Evolutionary conservation across 768 basidiomycete species (phyloP).

Genomic region (Melanogaster broomeanus): DNA sequence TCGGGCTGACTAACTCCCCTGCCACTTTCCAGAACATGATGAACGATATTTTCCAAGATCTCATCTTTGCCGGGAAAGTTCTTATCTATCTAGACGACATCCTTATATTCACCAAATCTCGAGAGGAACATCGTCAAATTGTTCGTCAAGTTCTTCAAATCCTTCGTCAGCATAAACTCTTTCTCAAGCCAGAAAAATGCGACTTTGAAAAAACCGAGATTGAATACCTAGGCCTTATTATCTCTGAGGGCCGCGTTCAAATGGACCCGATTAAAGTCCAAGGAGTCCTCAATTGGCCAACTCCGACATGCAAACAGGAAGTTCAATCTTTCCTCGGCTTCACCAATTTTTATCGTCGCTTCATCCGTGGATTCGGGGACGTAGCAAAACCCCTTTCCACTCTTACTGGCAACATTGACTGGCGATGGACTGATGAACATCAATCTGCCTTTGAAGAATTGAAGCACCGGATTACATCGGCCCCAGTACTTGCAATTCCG

Average conservation of each 20-base stretch:
- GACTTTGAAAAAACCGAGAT: too few species aligned
- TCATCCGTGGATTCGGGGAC: constrained; percentile 34
- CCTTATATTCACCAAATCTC: constrained; percentile 31
- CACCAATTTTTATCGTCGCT: constrained; percentile 36
- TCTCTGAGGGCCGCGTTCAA: constrained; percentile 14
- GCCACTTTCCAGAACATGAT: constrained; percentile 28
- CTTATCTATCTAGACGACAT: constrained; percentile 43
- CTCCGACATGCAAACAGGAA: constrained; percentile 26
- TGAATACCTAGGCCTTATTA: constrained; percentile 35
- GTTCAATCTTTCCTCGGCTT: constrained; percentile 43
- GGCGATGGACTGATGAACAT: constrained; percentile 24
- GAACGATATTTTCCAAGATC: constrained; percentile 20
- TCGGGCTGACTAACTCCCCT: constrained; percentile 19
- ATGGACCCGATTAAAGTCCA: constrained; percentile 10
- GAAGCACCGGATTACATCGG: constrained; percentile 26
- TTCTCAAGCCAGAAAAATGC: too few species aligned
- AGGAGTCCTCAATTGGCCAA: constrained; percentile 1
- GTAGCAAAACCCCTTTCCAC: constrained; percentile 30
- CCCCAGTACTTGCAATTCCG: constrained; percentile 26
- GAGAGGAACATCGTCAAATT: constrained; percentile 29
- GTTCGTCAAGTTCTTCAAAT: background rate
- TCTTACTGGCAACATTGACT: constrained; percentile 29
- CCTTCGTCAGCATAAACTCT: background rate
- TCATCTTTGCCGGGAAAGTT: constrained; percentile 19
- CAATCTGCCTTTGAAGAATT: constrained; percentile 29